These are phyloP conservation scores for Pseudotulostoma volvatum DNA, from an alignment of 495 filamentous ascomycete genomes.

Conservation along the genomic window DNA sequence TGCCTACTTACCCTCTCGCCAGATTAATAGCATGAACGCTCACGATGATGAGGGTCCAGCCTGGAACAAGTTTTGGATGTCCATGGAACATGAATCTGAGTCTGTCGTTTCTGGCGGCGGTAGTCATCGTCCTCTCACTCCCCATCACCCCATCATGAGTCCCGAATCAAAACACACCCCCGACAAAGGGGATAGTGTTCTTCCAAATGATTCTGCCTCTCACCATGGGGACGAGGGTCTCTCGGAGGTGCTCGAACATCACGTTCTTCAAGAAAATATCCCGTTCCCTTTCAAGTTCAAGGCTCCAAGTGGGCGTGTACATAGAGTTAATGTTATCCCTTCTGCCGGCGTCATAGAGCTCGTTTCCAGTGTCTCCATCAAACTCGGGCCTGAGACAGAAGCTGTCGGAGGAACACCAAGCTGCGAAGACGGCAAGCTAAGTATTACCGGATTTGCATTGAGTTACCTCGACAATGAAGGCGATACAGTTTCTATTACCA, in stretches of 20 bases:
- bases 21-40: conserved; percentile 65
- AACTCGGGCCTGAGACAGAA: conserved; percentile 76
- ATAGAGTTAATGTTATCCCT: conserved; percentile 73
- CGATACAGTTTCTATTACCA: conserved; percentile 94
- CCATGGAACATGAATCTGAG: conserved; percentile 89
- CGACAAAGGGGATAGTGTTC: conserved; percentile 63
- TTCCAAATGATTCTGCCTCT: conserved; percentile 86
- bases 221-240: conserved; percentile 73
- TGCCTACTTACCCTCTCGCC: conserved; percentile 5
- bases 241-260: conserved; percentile 37
- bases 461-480: conserved; percentile 97
- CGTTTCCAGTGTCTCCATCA: conserved; percentile 60
- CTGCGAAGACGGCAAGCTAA: conserved; percentile 60
- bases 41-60: conserved; percentile 85
- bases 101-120: conserved; percentile 90
- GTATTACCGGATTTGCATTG: conserved; percentile 71
- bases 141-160: conserved; percentile 55
- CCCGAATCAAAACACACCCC: conserved; percentile 50
- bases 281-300: conserved; percentile 99
- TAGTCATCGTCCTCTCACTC: conserved; percentile 41
- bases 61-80: conserved; percentile 99
- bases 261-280: conserved; percentile 41
- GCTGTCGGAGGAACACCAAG: conserved; percentile 66
- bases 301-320: conserved; percentile 87
- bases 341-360: conserved; percentile 69